Percentiles rank a stretch among this genome's conserved stretches.
Evolutionary conservation across 2,329 filamentous ascomycete species (phyloP).

Genomic region (Colletotrichum navitas): DNA sequence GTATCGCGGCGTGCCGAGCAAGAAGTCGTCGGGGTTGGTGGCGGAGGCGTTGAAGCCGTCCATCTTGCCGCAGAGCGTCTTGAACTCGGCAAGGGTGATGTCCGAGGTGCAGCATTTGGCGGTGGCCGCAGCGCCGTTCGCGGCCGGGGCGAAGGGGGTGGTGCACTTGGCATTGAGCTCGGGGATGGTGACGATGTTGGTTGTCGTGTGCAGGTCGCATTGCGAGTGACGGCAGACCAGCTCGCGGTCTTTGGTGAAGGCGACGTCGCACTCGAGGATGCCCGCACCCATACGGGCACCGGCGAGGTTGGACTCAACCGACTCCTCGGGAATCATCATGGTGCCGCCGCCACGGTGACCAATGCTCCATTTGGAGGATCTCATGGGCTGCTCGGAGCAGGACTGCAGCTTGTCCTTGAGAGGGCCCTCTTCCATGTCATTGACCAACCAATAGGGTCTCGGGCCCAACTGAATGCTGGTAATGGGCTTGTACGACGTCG

Average conservation of each 20-base stretch:
- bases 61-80: slow-evolving; percentile 78
- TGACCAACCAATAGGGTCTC: slow-evolving; percentile 73
- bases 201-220: slow-evolving; percentile 77
- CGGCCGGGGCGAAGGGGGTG: slow-evolving; percentile 69
- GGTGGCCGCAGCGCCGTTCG: slow-evolving; percentile 62
- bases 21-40: slow-evolving; percentile 68
- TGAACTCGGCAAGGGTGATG: slow-evolving; percentile 76
- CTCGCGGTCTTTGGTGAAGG: slow-evolving; percentile 73
- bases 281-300: slow-evolving; percentile 77
- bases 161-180: slow-evolving; percentile 75
- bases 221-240: slow-evolving; percentile 78
- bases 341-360: slow-evolving; percentile 72
- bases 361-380: slow-evolving; percentile 68
- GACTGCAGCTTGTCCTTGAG: slow-evolving; percentile 71
- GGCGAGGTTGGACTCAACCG: slow-evolving; percentile 68
- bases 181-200: slow-evolving; percentile 73
- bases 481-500: slow-evolving; percentile 51
- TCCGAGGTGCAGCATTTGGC: slow-evolving; percentile 80
- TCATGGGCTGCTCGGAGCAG: slow-evolving; percentile 66
- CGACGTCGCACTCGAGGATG: slow-evolving; percentile 76
- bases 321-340: slow-evolving; percentile 75
- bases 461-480: slow-evolving; percentile 70
- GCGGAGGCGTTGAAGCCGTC: slow-evolving; percentile 72
- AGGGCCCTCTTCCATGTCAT: slow-evolving; percentile 70
- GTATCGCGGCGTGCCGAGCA: slow-evolving; percentile 70